These are phyloP conservation scores for Aphanomyces invadans DNA, from an alignment of 352 stramenopile genomes.

Conservation along the genomic window DNA sequence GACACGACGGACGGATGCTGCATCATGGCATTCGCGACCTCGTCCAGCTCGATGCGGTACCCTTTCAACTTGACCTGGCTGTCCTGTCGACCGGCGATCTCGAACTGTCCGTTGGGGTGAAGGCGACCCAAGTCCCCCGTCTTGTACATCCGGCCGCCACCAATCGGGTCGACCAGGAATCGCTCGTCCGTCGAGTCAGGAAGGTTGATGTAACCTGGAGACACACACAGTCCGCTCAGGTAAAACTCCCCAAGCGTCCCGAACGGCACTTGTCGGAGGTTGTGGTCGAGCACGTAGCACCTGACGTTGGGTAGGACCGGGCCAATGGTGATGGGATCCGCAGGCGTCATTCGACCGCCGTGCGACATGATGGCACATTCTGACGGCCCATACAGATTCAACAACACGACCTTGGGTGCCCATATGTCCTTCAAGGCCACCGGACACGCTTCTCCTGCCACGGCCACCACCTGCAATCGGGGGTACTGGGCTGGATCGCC, in stretches of 20 bases:
- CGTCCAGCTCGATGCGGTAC: constrained; percentile 90
- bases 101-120: constrained; percentile 84
- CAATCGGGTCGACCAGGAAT: constrained; percentile 63
- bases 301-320: constrained; percentile 57
- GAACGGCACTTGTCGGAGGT: constrained; percentile 48
- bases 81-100: constrained; percentile 90
- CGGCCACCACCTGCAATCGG: background rate
- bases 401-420: background rate
- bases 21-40: constrained; percentile 86
- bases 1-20: constrained; percentile 79
- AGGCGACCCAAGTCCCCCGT: constrained; percentile 89
- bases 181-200: constrained; percentile 70
- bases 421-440: background rate
- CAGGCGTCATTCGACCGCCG: background rate
- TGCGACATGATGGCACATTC: background rate
- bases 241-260: constrained; percentile 75
- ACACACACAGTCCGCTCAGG: constrained; percentile 77
- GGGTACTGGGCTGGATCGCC: background rate
- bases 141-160: constrained; percentile 83
- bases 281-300: constrained; percentile 69
- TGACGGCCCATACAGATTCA: background rate
- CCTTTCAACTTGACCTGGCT: constrained; percentile 96
- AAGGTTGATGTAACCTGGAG: constrained; percentile 75
- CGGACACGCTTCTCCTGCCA: background rate
- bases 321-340: constrained; percentile 43